These are phyloP conservation scores for Backusella circina DNA, from an alignment of 192 early-diverging fungal species.

Conservation along the genomic window DNA sequence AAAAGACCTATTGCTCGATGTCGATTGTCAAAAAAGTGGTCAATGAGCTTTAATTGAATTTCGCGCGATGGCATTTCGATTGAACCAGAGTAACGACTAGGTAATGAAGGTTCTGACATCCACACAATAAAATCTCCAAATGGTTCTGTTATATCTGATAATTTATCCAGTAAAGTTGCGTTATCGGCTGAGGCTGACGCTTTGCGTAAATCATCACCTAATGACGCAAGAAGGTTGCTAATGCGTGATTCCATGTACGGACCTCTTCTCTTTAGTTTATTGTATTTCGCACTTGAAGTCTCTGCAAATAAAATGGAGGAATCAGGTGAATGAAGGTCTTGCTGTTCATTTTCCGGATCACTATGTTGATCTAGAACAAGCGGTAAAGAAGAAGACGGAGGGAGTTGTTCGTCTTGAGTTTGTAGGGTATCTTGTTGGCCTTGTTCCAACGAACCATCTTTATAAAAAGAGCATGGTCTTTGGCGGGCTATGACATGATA, in stretches of 20 bases:
- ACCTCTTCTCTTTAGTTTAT: background rate
- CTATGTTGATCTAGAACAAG: background rate
- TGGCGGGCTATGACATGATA: slow-evolving; percentile 20
- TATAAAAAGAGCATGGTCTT: slow-evolving; percentile 26
- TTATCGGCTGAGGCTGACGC: background rate
- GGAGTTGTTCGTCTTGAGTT: background rate
- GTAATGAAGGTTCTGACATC: slow-evolving; percentile 22
- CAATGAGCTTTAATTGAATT: slow-evolving; percentile 28
- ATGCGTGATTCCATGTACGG: slow-evolving; percentile 4
- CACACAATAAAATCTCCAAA: slow-evolving; percentile 8
- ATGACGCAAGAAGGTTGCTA: slow-evolving; percentile 1
- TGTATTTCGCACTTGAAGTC: background rate
- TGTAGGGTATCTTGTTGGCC: background rate
- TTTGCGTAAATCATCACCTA: slow-evolving; percentile 10
- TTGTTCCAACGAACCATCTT: slow-evolving; percentile 12
- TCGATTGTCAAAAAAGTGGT: slow-evolving; percentile 19
- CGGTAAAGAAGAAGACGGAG: background rate
- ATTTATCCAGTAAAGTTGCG: background rate
- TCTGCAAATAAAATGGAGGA: background rate
- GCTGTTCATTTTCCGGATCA: background rate
- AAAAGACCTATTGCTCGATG: slow-evolving; percentile 5
- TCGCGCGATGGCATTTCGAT: slow-evolving; percentile 27
- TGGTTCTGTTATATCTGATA: background rate
- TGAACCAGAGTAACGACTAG: slow-evolving; percentile 17
- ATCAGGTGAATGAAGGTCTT: background rate